Conservation (phyloP, 805 yeast genomes). For the Pichia paraexigua region DNA sequence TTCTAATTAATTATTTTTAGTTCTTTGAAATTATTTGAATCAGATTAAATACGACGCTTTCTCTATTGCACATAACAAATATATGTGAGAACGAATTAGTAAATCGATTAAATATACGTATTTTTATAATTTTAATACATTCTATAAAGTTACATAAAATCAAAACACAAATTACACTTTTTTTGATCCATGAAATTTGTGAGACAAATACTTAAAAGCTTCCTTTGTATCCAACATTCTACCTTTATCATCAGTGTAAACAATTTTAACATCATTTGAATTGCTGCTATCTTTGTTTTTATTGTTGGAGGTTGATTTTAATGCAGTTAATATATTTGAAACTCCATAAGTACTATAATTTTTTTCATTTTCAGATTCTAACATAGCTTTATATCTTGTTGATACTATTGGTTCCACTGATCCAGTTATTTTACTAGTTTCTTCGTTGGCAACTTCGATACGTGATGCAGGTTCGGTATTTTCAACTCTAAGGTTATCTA, state of each 20-base stretch:
- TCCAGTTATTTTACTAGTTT: background rate
- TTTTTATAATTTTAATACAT: background rate
- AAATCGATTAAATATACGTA: too few relatives aligned
- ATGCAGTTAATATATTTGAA: background rate
- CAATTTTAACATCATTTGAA: conserved; percentile 35
- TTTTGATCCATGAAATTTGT: conserved; percentile 63
- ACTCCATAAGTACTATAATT: conserved; percentile 3
- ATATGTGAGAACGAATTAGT: too few relatives aligned
- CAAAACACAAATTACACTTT: conserved; percentile 3
- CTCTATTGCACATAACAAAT: too few relatives aligned
- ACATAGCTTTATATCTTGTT: conserved; percentile 13
- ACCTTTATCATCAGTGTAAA: conserved; percentile 61
- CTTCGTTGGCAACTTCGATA: background rate
- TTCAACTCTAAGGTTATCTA: conserved; percentile 20
- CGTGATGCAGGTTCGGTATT: conserved; percentile 15
- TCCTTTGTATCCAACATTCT: conserved; percentile 50
- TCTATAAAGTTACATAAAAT: background rate
- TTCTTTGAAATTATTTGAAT: too few relatives aligned
- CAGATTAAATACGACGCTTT: too few relatives aligned
- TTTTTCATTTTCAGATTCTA: conserved; percentile 1
- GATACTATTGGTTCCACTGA: conserved; percentile 19
- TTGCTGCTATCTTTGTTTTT: background rate
- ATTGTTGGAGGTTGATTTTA: background rate
- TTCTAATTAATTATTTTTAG: too few relatives aligned
- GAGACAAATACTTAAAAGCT: conserved; percentile 72